phyloP scores from a whole-genome alignment of 306 rosid species.

The Lithocarpus polystachyus region DNA sequence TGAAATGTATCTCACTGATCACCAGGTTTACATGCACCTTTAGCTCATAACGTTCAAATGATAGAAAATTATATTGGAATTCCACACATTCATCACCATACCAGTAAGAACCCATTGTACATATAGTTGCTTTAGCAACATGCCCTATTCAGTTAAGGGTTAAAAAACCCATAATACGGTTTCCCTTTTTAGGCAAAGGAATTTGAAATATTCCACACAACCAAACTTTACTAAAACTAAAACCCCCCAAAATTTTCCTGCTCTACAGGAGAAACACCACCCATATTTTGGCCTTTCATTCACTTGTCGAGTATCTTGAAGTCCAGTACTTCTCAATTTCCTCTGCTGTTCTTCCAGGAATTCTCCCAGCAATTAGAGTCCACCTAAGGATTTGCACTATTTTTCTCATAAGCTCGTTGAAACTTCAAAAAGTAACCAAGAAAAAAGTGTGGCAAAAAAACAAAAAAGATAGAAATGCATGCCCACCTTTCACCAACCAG shows the following conservation, averaged over 20 bases:
- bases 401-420: neutral
- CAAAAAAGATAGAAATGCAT: neutral
- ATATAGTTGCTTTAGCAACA: slow-evolving; percentile 23
- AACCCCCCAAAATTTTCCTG: slow-evolving; percentile 34
- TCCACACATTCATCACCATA: slow-evolving; percentile 3
- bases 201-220: slow-evolving; percentile 16
- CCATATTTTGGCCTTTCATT: slow-evolving; percentile 26
- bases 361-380: slow-evolving; percentile 95
- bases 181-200: neutral
- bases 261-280: slow-evolving; percentile 15
- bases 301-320: slow-evolving; percentile 62
- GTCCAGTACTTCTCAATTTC: slow-evolving; percentile 87
- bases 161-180: slow-evolving; percentile 21
- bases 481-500: slow-evolving; percentile 83
- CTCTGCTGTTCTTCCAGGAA: slow-evolving; percentile 96
- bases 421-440: neutral
- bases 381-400: slow-evolving; percentile 41
- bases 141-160: slow-evolving; percentile 16
- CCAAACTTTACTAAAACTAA: slow-evolving; percentile 8
- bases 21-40: too few species aligned
- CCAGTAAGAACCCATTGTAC: slow-evolving; percentile 17
- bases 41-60: neutral
- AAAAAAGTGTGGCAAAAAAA: neutral
- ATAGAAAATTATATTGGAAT: neutral
- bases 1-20: too few species aligned